Percentiles rank a stretch among this genome's conserved stretches.
Conservation (phyloP, 1,284 basidiomycete species). For the Microbotryum scabiosae region DNA sequence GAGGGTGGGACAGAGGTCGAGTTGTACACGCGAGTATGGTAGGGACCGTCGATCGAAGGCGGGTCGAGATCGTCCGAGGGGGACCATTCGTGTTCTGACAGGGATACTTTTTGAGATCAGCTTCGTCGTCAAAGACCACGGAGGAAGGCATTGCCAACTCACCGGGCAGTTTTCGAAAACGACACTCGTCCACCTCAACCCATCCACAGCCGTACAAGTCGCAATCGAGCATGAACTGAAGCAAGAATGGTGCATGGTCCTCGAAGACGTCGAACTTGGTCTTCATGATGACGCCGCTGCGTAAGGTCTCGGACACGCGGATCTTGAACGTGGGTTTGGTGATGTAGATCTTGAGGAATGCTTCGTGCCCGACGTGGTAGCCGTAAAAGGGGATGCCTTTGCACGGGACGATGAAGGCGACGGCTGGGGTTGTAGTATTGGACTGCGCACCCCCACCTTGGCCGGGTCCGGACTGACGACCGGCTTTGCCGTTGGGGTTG, state of each 20-base stretch:
- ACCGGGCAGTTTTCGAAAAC: constrained; percentile 48
- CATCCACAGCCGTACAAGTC: constrained; percentile 91
- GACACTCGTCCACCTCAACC: constrained; percentile 54
- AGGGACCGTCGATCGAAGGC: constrained; percentile 17
- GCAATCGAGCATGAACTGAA: constrained; percentile 94
- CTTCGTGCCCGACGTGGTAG: constrained; percentile 74
- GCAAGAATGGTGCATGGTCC: constrained; percentile 75
- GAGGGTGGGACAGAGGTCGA: constrained; percentile 10
- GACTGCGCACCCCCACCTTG: background rate
- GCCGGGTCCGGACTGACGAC: too few relatives aligned
- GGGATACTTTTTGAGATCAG: background rate
- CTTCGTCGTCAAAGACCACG: background rate
- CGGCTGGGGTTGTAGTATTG: constrained; percentile 18
- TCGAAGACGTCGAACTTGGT: constrained; percentile 74
- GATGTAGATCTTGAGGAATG: constrained; percentile 82
- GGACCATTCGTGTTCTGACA: constrained; percentile 1
- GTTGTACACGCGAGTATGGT: constrained; percentile 18
- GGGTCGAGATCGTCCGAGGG: constrained; percentile 16
- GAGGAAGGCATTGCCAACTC: background rate
- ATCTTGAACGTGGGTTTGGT: constrained; percentile 60
- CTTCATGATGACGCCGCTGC: constrained; percentile 69
- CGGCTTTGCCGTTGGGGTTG: background rate
- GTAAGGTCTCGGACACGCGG: constrained; percentile 64
- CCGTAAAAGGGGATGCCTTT: constrained; percentile 97
- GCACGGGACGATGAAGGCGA: constrained; percentile 61